Conservation (phyloP, 164 flowering plant species). For the Annona cherimola region DNA sequence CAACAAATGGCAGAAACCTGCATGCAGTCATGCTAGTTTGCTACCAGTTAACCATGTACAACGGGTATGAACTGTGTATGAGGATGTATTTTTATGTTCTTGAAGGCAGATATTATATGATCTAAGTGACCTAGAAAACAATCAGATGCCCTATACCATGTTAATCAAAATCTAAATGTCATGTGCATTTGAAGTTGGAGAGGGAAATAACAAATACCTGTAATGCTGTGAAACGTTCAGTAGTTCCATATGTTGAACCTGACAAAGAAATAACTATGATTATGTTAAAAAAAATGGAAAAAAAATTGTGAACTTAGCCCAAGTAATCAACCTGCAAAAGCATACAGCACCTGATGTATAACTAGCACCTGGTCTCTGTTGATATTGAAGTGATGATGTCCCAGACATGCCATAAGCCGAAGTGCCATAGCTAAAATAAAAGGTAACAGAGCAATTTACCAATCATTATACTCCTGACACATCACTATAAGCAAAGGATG, state of each 20-base stretch:
- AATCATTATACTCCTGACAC: neutral
- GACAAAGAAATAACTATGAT: neutral
- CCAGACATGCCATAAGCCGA: constrained; percentile 15
- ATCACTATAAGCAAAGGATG: neutral
- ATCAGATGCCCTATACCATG: neutral
- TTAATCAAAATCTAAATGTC: neutral
- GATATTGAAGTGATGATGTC: constrained; percentile 12
- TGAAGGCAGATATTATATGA: neutral
- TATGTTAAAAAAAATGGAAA: neutral
- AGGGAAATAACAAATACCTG: constrained; percentile 10
- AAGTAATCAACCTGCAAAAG: neutral
- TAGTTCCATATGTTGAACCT: constrained; percentile 13
- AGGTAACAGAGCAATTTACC: neutral
- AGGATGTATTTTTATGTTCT: neutral
- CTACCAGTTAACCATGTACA: neutral
- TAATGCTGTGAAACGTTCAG: constrained; percentile 3
- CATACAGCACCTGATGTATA: constrained; percentile 16
- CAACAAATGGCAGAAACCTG: neutral
- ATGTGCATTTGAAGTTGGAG: neutral
- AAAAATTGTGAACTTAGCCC: neutral
- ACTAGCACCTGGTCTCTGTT: constrained; percentile 15
- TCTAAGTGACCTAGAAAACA: too few relatives aligned
- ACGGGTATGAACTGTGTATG: neutral
- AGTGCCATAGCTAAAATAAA: constrained; percentile 10
- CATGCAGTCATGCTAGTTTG: neutral